Evolutionary conservation across 495 filamentous ascomycete species (phyloP).

Genomic region (Umbilicaria muhlenbergii): DNA sequence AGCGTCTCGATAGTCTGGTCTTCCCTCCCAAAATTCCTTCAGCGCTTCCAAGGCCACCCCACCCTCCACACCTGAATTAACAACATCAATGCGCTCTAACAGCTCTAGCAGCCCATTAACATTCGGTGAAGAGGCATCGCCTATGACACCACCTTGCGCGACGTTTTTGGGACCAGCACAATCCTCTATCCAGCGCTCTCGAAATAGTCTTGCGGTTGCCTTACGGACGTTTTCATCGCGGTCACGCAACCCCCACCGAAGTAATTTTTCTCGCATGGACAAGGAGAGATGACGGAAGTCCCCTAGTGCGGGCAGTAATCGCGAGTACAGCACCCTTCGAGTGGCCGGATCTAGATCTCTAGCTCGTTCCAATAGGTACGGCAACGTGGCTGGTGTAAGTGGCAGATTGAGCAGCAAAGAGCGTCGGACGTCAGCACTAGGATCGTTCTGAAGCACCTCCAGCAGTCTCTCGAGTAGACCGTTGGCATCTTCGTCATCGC

Average conservation of each 20-base stretch:
- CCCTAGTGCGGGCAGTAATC: slow-evolving; percentile 73
- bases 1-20: slow-evolving; percentile 75
- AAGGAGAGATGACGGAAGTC: slow-evolving; percentile 93
- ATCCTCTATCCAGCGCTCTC: slow-evolving; percentile 91
- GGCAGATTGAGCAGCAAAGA: slow-evolving; percentile 80
- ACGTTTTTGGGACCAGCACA: slow-evolving; percentile 50
- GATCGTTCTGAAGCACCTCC: slow-evolving; percentile 85
- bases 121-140: slow-evolving; percentile 42
- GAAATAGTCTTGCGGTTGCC: slow-evolving; percentile 78
- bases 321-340: slow-evolving; percentile 72
- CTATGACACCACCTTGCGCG: slow-evolving; percentile 25
- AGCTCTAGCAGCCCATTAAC: slow-evolving; percentile 72
- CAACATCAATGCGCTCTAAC: slow-evolving; percentile 82
- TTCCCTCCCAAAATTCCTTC: slow-evolving; percentile 88
- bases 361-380: slow-evolving; percentile 80
- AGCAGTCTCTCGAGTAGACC: slow-evolving; percentile 70
- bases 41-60: slow-evolving; percentile 87
- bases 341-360: slow-evolving; percentile 76
- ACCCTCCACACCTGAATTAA: slow-evolving; percentile 76
- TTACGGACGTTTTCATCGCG: slow-evolving; percentile 89
- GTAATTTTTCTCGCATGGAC: slow-evolving; percentile 89
- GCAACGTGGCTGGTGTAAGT: slow-evolving; percentile 64
- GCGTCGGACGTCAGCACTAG: slow-evolving; percentile 80
- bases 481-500: slow-evolving; percentile 35
- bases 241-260: slow-evolving; percentile 90